Evolutionary conservation across 169 alveolate species (phyloP).

Genomic region (Eimeria maxima): DNA sequence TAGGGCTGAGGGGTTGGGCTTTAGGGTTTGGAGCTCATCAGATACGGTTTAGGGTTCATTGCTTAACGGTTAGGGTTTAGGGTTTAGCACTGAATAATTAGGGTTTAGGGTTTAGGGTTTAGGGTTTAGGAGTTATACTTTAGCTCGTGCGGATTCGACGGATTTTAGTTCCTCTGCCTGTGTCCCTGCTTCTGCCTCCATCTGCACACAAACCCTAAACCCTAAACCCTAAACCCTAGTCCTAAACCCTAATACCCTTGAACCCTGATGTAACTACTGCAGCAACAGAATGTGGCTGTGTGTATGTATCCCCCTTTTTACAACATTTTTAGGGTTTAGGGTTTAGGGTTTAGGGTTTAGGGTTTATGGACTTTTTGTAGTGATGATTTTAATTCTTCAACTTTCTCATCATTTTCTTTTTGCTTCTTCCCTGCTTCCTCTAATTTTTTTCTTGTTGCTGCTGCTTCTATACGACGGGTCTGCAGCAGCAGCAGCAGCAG

Average conservation of each 20-base stretch:
- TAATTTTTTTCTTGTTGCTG: not conserved
- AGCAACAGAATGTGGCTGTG: too few species aligned
- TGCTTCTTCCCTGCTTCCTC: not conserved
- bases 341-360: too few species aligned
- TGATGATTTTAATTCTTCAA: not conserved
- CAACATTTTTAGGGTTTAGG: too few species aligned
- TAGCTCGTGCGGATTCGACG: not conserved
- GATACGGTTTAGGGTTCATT: not conserved
- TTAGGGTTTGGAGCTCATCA: too few species aligned
- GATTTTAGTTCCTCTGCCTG: not conserved
- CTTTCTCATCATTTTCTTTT: conserved; percentile 27
- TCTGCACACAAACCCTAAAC: not conserved
- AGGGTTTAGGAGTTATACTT: not conserved
- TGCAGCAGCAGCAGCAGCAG: conserved; percentile 46
- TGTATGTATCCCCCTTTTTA: too few species aligned
- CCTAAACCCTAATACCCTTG: too few species aligned
- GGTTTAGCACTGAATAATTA: too few species aligned
- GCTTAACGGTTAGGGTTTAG: too few species aligned
- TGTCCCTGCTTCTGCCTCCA: not conserved
- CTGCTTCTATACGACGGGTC: not conserved
- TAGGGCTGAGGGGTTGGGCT: not conserved
- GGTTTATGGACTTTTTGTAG: not conserved
- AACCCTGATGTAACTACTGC: too few species aligned
- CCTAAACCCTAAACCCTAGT: not conserved
- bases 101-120: too few species aligned